Evolutionary conservation across 495 filamentous ascomycete genomes (phyloP).

Genomic region (Massariosphaeria phaeospora): DNA sequence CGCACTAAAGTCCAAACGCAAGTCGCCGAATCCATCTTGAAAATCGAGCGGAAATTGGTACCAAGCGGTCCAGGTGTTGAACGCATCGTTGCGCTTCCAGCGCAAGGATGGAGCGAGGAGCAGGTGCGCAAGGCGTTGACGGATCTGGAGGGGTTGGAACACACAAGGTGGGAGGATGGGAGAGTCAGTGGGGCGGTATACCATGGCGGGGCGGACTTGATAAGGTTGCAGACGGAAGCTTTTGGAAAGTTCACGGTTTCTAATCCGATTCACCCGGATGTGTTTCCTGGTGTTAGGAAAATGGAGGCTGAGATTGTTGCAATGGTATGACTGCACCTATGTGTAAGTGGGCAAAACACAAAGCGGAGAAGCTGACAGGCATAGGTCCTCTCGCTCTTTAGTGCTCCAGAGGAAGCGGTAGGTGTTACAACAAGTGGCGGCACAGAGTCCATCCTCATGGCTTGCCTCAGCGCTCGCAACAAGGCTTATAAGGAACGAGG

Average conservation of each 20-base stretch:
- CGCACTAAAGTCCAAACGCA: constrained; percentile 76
- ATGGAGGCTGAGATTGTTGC: constrained; percentile 99
- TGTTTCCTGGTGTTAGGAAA: constrained; percentile 95
- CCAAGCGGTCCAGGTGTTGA: constrained; percentile 65
- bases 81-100: constrained; percentile 71
- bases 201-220: constrained; percentile 80
- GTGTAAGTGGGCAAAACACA: not conserved
- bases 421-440: constrained; percentile 91
- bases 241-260: constrained; percentile 88
- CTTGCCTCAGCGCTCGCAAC: constrained; percentile 78
- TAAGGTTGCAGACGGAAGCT: constrained; percentile 83
- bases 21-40: constrained; percentile 65
- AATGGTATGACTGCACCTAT: constrained; percentile 58
- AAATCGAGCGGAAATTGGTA: constrained; percentile 77
- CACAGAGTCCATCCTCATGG: constrained; percentile 95
- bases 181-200: constrained; percentile 94
- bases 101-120: constrained; percentile 78
- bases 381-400: constrained; percentile 77
- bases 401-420: constrained; percentile 75
- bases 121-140: constrained; percentile 75
- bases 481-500: constrained; percentile 81
- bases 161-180: constrained; percentile 95
- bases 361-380: constrained; percentile 5
- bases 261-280: constrained; percentile 99
- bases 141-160: constrained; percentile 76